These are phyloP conservation scores for Pseudonitzschia delicatissima DNA, from an alignment of 108 stramenopile species.

Conservation along the genomic window DNA sequence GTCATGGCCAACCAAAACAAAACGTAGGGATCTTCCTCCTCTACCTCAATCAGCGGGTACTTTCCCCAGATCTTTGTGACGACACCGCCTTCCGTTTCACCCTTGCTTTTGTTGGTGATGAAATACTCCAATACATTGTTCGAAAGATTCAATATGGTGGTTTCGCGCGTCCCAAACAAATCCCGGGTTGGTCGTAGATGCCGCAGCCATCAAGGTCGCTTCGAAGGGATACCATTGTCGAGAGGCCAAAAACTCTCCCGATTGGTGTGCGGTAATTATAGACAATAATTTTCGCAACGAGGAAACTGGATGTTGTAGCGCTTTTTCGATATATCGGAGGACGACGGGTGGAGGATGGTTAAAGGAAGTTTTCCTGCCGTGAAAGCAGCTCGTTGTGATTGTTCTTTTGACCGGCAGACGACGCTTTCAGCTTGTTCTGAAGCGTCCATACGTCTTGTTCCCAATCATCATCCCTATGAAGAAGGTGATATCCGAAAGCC, in stretches of 20 bases:
- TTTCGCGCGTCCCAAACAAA: conserved; percentile 11
- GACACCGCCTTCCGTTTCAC: not conserved
- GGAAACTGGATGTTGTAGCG: not conserved
- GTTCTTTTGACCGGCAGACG: not conserved
- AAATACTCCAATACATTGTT: not conserved
- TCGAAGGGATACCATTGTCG: conserved; percentile 5
- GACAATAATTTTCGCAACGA: not conserved
- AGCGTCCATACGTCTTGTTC: not conserved
- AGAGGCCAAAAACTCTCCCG: conserved; percentile 4
- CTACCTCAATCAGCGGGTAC: conserved; percentile 23
- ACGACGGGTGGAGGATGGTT: not conserved
- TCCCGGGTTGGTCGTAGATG: not conserved
- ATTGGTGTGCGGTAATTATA: not conserved
- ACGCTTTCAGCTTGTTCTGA: not conserved
- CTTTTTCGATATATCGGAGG: not conserved
- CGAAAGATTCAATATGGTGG: not conserved
- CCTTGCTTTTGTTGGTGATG: not conserved
- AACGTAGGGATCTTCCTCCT: conserved; percentile 37
- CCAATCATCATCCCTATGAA: not conserved
- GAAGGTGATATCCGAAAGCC: not conserved
- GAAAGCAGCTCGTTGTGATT: not conserved
- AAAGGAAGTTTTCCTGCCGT: not conserved
- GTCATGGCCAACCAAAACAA: conserved; percentile 10
- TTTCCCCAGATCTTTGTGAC: conserved; percentile 32
- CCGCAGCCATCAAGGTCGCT: not conserved